Conservation (phyloP, 2,329 filamentous ascomycete genomes). For the Colletotrichum tabaci region DNA sequence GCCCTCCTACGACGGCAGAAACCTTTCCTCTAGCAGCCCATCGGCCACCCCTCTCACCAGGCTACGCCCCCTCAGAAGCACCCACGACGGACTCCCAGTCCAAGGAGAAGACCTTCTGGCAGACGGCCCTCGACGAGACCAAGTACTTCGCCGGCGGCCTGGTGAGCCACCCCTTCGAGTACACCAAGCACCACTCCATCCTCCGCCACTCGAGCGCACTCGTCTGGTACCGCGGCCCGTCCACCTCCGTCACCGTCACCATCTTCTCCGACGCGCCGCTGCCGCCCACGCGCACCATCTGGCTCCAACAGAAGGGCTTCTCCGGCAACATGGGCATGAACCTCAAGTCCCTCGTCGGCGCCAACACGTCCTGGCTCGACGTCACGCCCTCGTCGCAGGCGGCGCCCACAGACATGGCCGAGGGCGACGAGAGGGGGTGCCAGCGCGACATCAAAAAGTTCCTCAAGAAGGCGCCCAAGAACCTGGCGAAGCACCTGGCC, state of each 20-base stretch:
- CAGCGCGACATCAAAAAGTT: conserved; percentile 79
- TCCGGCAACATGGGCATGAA: conserved; percentile 79
- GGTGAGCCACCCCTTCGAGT: conserved; percentile 74
- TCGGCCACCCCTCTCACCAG: neutral
- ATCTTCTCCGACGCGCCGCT: conserved; percentile 73
- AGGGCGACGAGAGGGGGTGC: conserved; percentile 74
- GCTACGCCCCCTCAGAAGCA: conserved; percentile 12
- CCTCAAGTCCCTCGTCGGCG: conserved; percentile 73
- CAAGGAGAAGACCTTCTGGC: conserved; percentile 55
- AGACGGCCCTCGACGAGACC: conserved; percentile 69
- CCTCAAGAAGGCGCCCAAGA: conserved; percentile 66
- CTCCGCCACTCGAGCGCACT: conserved; percentile 76
- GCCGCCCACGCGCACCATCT: conserved; percentile 71
- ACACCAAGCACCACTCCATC: conserved; percentile 76
- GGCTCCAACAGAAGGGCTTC: conserved; percentile 78
- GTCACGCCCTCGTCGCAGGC: conserved; percentile 73
- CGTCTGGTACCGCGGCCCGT: conserved; percentile 76
- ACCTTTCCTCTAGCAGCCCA: conserved; percentile 20
- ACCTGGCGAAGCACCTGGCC: conserved; percentile 63
- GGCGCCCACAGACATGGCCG: conserved; percentile 63
- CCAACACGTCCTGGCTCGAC: conserved; percentile 74
- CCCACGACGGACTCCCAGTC: conserved; percentile 9
- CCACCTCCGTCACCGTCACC: conserved; percentile 75
- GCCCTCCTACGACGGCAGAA: conserved; percentile 6
- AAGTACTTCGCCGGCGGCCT: conserved; percentile 77